Evolutionary conservation across 768 basidiomycete genomes (phyloP), one percentile per base, ranked within the genome.

Genomic region (Hemileccinum rubropunctum): DNA sequence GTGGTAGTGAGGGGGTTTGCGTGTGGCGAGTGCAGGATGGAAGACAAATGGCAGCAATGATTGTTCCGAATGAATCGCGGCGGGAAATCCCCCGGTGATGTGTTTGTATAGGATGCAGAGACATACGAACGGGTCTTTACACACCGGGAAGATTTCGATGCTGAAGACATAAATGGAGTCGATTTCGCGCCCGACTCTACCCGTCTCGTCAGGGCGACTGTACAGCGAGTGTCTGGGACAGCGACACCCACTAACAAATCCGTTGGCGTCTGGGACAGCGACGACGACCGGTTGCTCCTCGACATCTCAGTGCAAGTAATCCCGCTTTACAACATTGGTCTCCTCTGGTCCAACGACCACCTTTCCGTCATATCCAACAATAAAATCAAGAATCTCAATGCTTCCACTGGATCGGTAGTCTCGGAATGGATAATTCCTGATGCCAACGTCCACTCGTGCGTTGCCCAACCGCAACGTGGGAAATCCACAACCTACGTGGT

Each of bases 101-200:
- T 45, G 14, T 6, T 37, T 0, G 12, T 42, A 0, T 54, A 50
- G 50, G 23, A 38, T 14, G 44, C 53, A 13, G 8, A 42, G 11
- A 45, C 36, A 1, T 12, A 21, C 35, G 4, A 34, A 21, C 7
- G 18, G 3, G 15, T 37, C 11, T 26, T 49, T 3, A 6, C 2
- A 12, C 15, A 23, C 10, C 12, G 3, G 21, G 20, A 36, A 6
- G 23, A 23, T 23, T 23, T 36, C 0, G 2, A 23, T 1, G 1
- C 11, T 15, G 2, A 7, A 2, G 20, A 2, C 23, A 13, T 38
- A 14, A 1, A 3, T 2, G 42, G 20, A 3, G 30, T 52, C 21
- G 51, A 48, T n/a, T 48, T 52, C 26, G 48, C 51, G 7, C 45
- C 51, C 4, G 46, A 48, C 30, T 37, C 36, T 14, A 27, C 35